Evolutionary conservation across 2,329 filamentous ascomycete species (phyloP).

Genomic region (Cladosporium sp.): DNA sequence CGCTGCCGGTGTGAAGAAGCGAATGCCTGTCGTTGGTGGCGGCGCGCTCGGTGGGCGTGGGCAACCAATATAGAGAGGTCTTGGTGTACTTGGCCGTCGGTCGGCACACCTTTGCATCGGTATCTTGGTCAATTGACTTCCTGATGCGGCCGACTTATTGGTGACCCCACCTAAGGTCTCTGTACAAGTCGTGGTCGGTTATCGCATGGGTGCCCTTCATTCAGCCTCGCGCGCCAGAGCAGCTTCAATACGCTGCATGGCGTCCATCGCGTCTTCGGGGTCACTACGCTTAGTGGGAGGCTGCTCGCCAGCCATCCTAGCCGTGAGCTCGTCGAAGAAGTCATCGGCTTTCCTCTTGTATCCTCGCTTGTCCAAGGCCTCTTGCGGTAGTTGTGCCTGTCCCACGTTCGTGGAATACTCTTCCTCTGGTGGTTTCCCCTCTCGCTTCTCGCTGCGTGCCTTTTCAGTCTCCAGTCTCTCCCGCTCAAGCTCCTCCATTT

Average conservation of each 20-base stretch:
- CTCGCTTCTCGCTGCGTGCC: constrained; percentile 56
- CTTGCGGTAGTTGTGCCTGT: constrained; percentile 10
- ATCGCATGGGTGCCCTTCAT: not conserved
- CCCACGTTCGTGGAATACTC: constrained; percentile 17
- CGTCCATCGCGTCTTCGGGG: constrained; percentile 11
- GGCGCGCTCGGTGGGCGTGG: not conserved
- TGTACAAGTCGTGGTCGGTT: not conserved
- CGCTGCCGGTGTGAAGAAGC: not conserved
- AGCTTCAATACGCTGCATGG: constrained; percentile 17
- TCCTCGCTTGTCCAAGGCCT: constrained; percentile 3
- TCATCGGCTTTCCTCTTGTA: constrained; percentile 64
- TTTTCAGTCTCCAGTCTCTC: constrained; percentile 67
- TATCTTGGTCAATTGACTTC: not conserved
- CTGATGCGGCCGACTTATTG: not conserved
- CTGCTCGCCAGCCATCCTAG: constrained; percentile 25
- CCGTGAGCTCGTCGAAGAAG: constrained; percentile 61
- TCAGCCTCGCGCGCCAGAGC: constrained; percentile 13
- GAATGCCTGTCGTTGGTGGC: not conserved
- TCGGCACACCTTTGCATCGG: not conserved
- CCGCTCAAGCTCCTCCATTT: constrained; percentile 71
- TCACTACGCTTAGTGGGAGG: not conserved
- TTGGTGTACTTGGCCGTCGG: not conserved
- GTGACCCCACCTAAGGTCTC: not conserved
- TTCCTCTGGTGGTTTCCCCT: constrained; percentile 38
- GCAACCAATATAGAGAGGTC: not conserved